Conservation (phyloP, 177 flowering plant genomes). For the Vitis hybrid region DNA sequence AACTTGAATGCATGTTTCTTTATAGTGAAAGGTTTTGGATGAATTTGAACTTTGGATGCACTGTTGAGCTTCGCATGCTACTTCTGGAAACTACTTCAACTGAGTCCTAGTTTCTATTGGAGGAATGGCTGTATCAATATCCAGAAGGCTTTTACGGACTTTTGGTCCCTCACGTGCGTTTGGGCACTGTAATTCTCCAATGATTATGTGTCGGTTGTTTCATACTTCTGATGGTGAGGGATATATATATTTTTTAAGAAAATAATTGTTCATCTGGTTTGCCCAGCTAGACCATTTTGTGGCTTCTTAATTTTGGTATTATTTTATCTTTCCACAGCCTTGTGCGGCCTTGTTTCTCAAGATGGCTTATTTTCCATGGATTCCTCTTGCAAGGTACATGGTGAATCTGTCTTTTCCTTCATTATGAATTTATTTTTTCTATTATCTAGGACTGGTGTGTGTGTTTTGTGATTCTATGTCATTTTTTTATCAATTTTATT, state of each 20-base stretch:
- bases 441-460: too few relatives aligned
- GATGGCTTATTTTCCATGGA: constrained; percentile 17
- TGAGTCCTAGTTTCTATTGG: not conserved
- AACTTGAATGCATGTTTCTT: not conserved
- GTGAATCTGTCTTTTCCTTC: not conserved
- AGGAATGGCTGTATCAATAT: constrained; percentile 38
- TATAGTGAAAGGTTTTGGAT: not conserved
- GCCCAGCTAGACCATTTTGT: not conserved
- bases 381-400: constrained; percentile 26
- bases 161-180: constrained; percentile 27
- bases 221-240: constrained; percentile 19
- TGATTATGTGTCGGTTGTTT: constrained; percentile 12
- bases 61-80: not conserved
- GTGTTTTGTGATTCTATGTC: not conserved
- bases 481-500: not conserved
- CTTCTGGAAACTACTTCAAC: not conserved
- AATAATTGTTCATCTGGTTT: not conserved
- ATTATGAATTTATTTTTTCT: not conserved
- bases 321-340: constrained; percentile 21
- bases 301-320: not conserved
- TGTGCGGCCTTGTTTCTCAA: constrained; percentile 10
- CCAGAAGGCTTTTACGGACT: constrained; percentile 41
- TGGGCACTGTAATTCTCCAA: constrained; percentile 6
- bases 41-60: constrained; percentile 1
- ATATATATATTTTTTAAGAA: not conserved